phyloP scores from a whole-genome alignment of 495 filamentous ascomycete genomes.

The Hypomontagnella monticulosa region DNA sequence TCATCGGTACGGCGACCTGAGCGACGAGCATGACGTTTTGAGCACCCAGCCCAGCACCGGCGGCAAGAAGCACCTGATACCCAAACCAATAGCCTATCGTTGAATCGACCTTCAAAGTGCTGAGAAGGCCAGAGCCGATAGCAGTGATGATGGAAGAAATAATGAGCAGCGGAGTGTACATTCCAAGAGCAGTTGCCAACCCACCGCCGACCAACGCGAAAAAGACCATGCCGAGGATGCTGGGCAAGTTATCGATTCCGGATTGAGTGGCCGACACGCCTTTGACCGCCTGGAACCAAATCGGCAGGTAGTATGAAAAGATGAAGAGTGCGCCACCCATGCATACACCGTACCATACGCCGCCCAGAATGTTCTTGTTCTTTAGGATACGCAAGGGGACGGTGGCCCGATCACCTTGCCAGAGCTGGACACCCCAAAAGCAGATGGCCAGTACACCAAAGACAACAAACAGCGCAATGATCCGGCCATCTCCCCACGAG shows the following conservation, averaged over 20 bases:
- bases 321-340: constrained; percentile 49
- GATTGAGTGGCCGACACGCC: constrained; percentile 71
- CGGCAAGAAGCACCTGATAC: constrained; percentile 74
- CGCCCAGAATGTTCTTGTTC: constrained; percentile 29
- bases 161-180: constrained; percentile 66
- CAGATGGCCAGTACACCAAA: constrained; percentile 68
- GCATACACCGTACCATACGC: constrained; percentile 25
- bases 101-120: constrained; percentile 68
- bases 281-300: constrained; percentile 92
- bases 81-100: constrained; percentile 74
- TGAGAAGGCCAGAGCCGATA: constrained; percentile 77
- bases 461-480: constrained; percentile 76
- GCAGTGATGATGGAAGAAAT: constrained; percentile 56
- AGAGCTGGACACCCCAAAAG: constrained; percentile 20
- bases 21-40: constrained; percentile 31
- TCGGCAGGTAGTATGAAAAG: constrained; percentile 81
- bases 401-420: constrained; percentile 24
- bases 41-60: constrained; percentile 64
- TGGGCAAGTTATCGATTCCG: constrained; percentile 82
- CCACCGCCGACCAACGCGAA: constrained; percentile 69
- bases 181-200: constrained; percentile 65
- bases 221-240: constrained; percentile 72
- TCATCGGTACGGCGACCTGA: constrained; percentile 19
- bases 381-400: constrained; percentile 22
- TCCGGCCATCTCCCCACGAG: constrained; percentile 69